phyloP scores from a whole-genome alignment of 176 grass and related monocot genomes.

The Avena atlantica region DNA sequence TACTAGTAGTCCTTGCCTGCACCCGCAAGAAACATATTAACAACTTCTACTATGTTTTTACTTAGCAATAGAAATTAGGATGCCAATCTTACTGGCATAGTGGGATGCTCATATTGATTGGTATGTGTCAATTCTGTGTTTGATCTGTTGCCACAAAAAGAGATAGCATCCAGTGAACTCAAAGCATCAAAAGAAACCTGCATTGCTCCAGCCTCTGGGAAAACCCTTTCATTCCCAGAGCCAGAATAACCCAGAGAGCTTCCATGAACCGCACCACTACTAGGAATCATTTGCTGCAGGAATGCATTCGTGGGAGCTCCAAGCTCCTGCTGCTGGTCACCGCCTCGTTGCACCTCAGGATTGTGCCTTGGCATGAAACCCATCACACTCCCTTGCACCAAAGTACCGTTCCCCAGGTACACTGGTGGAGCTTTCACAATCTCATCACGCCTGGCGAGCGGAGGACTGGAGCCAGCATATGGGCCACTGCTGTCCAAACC shows the following conservation, averaged over 20 bases:
- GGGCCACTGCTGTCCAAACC: background rate
- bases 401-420: conserved; percentile 15
- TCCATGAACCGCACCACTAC: conserved; percentile 2
- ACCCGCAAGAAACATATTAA: conserved; percentile 40
- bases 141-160: conserved; percentile 47
- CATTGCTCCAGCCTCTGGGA: conserved; percentile 6
- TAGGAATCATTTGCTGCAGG: conserved; percentile 28
- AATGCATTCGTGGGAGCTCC: conserved; percentile 40
- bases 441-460: conserved; percentile 32
- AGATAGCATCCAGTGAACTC: conserved; percentile 38
- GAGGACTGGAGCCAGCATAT: background rate
- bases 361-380: conserved; percentile 33
- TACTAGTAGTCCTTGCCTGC: conserved; percentile 44
- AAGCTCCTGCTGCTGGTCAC: conserved; percentile 42
- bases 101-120: background rate
- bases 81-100: conserved; percentile 25
- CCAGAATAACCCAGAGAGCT: conserved; percentile 5
- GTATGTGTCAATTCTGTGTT: background rate
- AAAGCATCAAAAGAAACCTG: conserved; percentile 32
- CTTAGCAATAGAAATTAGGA: background rate
- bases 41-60: conserved; percentile 2
- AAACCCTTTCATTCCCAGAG: conserved; percentile 33
- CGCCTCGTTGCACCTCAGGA: conserved; percentile 22
- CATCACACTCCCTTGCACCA: conserved; percentile 9
- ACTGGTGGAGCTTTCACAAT: conserved; percentile 31